phyloP scores from a whole-genome alignment of 208 protist genomes.

The Wallacemonas sp. region DNA sequence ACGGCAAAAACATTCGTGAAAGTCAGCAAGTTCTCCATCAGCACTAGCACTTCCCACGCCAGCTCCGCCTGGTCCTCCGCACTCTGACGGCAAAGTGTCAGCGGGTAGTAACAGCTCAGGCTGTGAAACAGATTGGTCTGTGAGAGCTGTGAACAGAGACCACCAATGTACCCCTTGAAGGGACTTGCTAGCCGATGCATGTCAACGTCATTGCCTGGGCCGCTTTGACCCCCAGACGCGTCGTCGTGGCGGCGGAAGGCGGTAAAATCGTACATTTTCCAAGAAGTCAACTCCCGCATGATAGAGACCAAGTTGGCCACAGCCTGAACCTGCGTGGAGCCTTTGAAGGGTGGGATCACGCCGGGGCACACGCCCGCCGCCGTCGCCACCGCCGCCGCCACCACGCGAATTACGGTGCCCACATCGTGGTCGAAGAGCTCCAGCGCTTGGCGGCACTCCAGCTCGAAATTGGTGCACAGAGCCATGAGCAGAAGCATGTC shows the following conservation, averaged over 20 bases:
- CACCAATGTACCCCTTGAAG: slow-evolving; percentile 29
- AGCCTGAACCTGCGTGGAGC: slow-evolving; percentile 14
- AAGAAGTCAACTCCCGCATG: slow-evolving; percentile 38
- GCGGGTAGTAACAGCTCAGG: slow-evolving; percentile 12
- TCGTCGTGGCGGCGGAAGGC: slow-evolving; percentile 1
- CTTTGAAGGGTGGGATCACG: slow-evolving; percentile 8
- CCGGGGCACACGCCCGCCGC: not conserved
- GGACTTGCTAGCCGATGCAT: slow-evolving; percentile 16
- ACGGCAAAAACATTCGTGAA: slow-evolving; percentile 18
- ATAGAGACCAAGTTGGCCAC: slow-evolving; percentile 23
- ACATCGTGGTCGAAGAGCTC: slow-evolving; percentile 12
- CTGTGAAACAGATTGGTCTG: slow-evolving; percentile 14
- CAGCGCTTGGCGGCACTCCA: slow-evolving; percentile 10
- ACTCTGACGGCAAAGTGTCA: not conserved
- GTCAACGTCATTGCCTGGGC: slow-evolving; percentile 16
- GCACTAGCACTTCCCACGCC: slow-evolving; percentile 11
- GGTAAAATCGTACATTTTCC: slow-evolving; percentile 35
- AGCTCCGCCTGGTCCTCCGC: slow-evolving; percentile 4
- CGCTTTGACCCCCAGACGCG: not conserved
- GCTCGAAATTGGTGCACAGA: slow-evolving; percentile 4
- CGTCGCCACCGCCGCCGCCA: not conserved
- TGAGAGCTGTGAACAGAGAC: slow-evolving; percentile 20
- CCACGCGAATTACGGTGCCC: slow-evolving; percentile 5
- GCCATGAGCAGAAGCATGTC: slow-evolving; percentile 13
- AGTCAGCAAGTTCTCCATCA: slow-evolving; percentile 22